Base-by-base conservation (phyloP, 305 asterid species). In the Fraxinus nigra region DNA sequence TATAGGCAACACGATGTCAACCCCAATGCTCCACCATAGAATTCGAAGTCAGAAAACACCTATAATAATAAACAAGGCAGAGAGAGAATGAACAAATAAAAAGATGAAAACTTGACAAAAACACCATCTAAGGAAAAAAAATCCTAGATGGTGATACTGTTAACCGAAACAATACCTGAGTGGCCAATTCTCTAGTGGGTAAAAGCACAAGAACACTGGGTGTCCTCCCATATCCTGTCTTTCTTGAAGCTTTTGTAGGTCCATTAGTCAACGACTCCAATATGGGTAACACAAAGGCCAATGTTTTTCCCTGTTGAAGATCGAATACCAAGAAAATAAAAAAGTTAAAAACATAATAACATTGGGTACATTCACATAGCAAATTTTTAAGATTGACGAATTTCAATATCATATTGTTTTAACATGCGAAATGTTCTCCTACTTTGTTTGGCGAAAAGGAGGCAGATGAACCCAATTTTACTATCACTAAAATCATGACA, bases 141-240 rank as follows among this genome's bases (percentile, higher is more conserved):
- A 67, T 67, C 38, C 33, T 26, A 67, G 2, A 67, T 14, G 18
- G 74, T 67, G 14, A 35, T 26, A 67, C 18, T 67, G 9, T 11
- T 30, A 24, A 24, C 34, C 6, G 2, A 24, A 3, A 8, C 73
- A 67, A 26, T 85, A 90, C 93, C 92, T 90, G 94, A 7, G 87
- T 86, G 69, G 99, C 98, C 89, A 94, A 88, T 82, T 96, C 99
- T 86, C 99, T 92, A 43, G 99, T 96, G 78, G 99, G 99, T 65
- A 96, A 87, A 28, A 96, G 98, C 78, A 93, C 97, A 63, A 96
- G 92, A 89, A 96, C 98, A 86, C 94, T 93, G 0, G 98, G 99
- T 28, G 93, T 78, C 81, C 93, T 88, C 77, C 98, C 98, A 79
- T 91, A 90, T 78, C 98, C 98, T 79, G 91, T 96, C 85, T 85